phyloP scores from a whole-genome alignment of 2,329 filamentous ascomycete species.

The Paramyrothecium sp. region DNA sequence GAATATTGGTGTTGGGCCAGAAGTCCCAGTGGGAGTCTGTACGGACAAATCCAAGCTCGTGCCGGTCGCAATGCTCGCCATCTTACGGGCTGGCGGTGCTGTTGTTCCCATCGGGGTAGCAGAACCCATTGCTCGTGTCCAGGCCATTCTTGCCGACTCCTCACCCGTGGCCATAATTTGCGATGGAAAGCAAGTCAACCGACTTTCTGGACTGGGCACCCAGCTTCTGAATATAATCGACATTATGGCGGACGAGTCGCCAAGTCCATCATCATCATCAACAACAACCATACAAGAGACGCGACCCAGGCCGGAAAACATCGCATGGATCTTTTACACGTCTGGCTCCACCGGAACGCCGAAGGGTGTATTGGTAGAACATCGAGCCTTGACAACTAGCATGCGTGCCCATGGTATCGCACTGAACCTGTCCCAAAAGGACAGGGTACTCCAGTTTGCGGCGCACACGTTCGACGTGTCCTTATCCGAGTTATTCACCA shows the following conservation, averaged over 20 bases:
- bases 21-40: constrained; percentile 11
- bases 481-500: constrained; percentile 14
- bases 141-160: constrained; percentile 5
- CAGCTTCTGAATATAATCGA: background rate
- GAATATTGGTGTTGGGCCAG: constrained; percentile 2
- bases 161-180: constrained; percentile 11
- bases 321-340: constrained; percentile 16
- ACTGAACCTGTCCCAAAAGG: constrained; percentile 5
- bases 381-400: constrained; percentile 9
- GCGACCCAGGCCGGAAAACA: background rate
- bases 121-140: constrained; percentile 7
- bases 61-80: constrained; percentile 18
- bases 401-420: constrained; percentile 7
- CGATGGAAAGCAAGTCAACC: constrained; percentile 6
- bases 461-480: constrained; percentile 20
- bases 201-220: background rate
- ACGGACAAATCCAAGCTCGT: constrained; percentile 21
- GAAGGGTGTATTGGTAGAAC: constrained; percentile 18
- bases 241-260: background rate
- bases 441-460: constrained; percentile 16
- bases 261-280: background rate
- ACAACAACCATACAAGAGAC: background rate
- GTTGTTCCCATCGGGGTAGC: constrained; percentile 20
- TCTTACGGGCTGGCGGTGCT: constrained; percentile 19
- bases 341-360: constrained; percentile 20